A percentile compares a stretch with the other conserved stretches of the same genome.
Evolutionary conservation across 805 yeast species (phyloP).

Genomic region (Maudiozyma turicensis): DNA sequence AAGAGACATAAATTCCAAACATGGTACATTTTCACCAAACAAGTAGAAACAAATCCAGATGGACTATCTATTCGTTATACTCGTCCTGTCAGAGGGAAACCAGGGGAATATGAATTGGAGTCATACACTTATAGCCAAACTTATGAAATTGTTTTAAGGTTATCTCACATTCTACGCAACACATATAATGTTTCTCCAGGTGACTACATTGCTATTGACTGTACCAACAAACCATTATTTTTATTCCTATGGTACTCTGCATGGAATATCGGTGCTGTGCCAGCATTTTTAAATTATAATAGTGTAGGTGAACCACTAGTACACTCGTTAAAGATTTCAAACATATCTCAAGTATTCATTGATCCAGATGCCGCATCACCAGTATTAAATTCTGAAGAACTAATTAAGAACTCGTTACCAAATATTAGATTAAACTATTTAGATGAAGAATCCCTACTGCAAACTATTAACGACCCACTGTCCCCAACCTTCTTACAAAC

Average conservation of each 20-base stretch:
- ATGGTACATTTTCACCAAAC: constrained; percentile 61
- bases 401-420: constrained; percentile 32
- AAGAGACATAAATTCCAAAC: constrained; percentile 35
- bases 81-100: constrained; percentile 34
- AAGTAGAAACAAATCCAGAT: constrained; percentile 41
- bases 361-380: constrained; percentile 59
- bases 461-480: constrained; percentile 31
- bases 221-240: constrained; percentile 76
- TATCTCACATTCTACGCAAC: constrained; percentile 53
- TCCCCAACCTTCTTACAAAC: constrained; percentile 45
- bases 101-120: constrained; percentile 52
- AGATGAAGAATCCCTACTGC: constrained; percentile 40
- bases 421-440: constrained; percentile 38
- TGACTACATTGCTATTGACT: constrained; percentile 65
- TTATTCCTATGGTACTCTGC: constrained; percentile 72
- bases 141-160: constrained; percentile 52
- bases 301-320: constrained; percentile 60
- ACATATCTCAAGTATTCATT: constrained; percentile 53
- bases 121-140: constrained; percentile 58
- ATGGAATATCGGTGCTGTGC: constrained; percentile 87
- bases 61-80: constrained; percentile 53
- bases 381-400: constrained; percentile 40
- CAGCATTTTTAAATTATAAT: constrained; percentile 81
- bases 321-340: constrained; percentile 70
- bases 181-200: constrained; percentile 57